phyloP scores from a whole-genome alignment of 495 filamentous ascomycete genomes.

The Aspergillus sparsus region DNA sequence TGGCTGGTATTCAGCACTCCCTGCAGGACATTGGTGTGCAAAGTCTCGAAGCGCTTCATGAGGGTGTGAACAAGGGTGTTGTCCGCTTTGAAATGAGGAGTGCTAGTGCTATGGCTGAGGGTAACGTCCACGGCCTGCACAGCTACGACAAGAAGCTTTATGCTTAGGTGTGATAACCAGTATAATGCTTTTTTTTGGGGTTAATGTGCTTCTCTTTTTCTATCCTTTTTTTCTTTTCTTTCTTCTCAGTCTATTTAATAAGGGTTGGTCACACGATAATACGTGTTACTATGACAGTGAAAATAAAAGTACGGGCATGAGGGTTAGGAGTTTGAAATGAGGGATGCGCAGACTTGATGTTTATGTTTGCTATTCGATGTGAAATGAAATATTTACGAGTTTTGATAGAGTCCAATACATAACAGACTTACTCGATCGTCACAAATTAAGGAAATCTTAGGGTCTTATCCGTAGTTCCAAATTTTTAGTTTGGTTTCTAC shows the following conservation, averaged over 20 bases:
- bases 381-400: constrained; percentile 2
- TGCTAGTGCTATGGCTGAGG: constrained; percentile 91
- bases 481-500: too few species aligned
- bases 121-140: constrained; percentile 92
- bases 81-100: constrained; percentile 94
- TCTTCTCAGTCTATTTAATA: constrained; percentile 28
- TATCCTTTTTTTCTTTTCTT: constrained; percentile 16
- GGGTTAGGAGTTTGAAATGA: constrained; percentile 34
- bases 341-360: constrained; percentile 19
- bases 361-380: constrained; percentile 14
- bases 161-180: constrained; percentile 54
- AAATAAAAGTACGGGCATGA: constrained; percentile 41
- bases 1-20: constrained; percentile 93
- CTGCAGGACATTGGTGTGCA: constrained; percentile 91
- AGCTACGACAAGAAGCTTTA: constrained; percentile 99
- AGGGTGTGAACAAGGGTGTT: constrained; percentile 70
- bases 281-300: constrained; percentile 28
- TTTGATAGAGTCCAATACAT: neutral
- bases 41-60: constrained; percentile 73
- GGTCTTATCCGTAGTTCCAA: too few species aligned
- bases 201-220: constrained; percentile 6
- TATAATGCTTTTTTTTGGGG: neutral
- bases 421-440: neutral
- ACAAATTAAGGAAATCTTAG: too few species aligned
- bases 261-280: constrained; percentile 33